Percentiles rank a stretch among this genome's conserved stretches.
These are phyloP conservation scores for Spiromastix sp. DNA, from an alignment of 2,329 filamentous ascomycete genomes.

Conservation along the genomic window DNA sequence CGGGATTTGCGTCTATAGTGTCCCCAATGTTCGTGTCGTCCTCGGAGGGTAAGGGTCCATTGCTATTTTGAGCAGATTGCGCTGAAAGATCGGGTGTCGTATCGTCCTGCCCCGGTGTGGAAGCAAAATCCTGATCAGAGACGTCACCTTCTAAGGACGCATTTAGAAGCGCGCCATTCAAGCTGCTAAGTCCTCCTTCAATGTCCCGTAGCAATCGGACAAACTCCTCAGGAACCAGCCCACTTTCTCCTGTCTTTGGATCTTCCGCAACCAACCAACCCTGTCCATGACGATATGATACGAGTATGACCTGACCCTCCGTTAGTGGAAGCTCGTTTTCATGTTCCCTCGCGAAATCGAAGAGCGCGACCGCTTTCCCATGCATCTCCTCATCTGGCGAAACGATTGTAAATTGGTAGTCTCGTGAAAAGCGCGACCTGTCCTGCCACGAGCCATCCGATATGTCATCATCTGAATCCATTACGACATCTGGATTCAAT, in stretches of 20 bases:
- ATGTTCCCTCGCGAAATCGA: conserved; percentile 90
- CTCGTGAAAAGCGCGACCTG: conserved; percentile 72
- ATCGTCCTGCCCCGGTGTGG: conserved; percentile 22
- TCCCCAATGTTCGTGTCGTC: conserved; percentile 4
- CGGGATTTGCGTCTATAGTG: background rate
- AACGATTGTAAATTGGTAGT: conserved; percentile 91
- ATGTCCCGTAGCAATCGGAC: conserved; percentile 87
- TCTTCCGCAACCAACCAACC: conserved; percentile 97
- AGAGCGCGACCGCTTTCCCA: conserved; percentile 88
- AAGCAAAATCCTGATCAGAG: conserved; percentile 14
- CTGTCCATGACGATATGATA: conserved; percentile 91
- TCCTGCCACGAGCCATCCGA: conserved; percentile 50
- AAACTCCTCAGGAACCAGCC: conserved; percentile 92
- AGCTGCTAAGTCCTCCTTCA: conserved; percentile 72
- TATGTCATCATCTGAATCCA: conserved; percentile 37
- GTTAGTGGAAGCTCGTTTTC: conserved; percentile 89
- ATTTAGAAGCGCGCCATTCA: conserved; percentile 44
- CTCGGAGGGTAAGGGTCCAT: conserved; percentile 15
- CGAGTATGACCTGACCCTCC: conserved; percentile 92
- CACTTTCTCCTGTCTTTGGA: conserved; percentile 85
- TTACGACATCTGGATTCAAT: conserved; percentile 30
- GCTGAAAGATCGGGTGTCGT: conserved; percentile 8
- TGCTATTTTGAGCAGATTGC: conserved; percentile 34
- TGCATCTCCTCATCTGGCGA: conserved; percentile 97
- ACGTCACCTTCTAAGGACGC: conserved; percentile 12